phyloP scores from a whole-genome alignment of 805 yeast species.

The Saccharomyces eubayanus region DNA sequence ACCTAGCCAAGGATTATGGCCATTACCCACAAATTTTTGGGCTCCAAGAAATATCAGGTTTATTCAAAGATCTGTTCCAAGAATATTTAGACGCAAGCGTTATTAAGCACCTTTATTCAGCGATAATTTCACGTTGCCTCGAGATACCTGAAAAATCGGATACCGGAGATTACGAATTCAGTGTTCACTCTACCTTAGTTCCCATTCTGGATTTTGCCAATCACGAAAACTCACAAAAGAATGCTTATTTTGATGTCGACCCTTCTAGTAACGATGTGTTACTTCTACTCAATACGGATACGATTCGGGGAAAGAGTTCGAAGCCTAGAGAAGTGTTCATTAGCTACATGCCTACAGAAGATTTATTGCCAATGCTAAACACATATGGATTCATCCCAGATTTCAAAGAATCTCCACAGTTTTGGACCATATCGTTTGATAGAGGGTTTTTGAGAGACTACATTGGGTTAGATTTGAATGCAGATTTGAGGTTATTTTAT shows the following conservation, averaged over 20 bases:
- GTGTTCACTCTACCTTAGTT: slow-evolving; percentile 48
- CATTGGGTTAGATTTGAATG: background rate
- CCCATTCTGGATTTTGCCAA: slow-evolving; percentile 64
- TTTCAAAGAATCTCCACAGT: slow-evolving; percentile 8
- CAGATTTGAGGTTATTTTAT: slow-evolving; percentile 22
- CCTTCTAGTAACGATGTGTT: slow-evolving; percentile 36
- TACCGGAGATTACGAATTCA: slow-evolving; percentile 32
- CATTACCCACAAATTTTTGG: slow-evolving; percentile 13
- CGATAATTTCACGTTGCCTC: slow-evolving; percentile 50
- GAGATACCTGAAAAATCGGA: slow-evolving; percentile 49
- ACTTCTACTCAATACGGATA: slow-evolving; percentile 26
- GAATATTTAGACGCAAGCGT: slow-evolving; percentile 12
- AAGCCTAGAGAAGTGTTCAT: slow-evolving; percentile 35
- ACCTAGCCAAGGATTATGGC: slow-evolving; percentile 11
- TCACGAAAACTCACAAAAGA: slow-evolving; percentile 39
- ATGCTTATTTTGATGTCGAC: slow-evolving; percentile 58
- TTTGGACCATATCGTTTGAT: slow-evolving; percentile 15
- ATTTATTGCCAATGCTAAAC: slow-evolving; percentile 33
- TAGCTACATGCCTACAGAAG: slow-evolving; percentile 38
- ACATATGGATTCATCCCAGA: slow-evolving; percentile 43
- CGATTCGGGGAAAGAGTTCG: background rate
- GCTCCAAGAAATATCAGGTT: slow-evolving; percentile 4
- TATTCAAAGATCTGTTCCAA: slow-evolving; percentile 14
- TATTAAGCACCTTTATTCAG: slow-evolving; percentile 30
- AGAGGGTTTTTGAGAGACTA: slow-evolving; percentile 8